phyloP scores from a whole-genome alignment of 1,139 yeast species.

The Candida freyschussii region DNA sequence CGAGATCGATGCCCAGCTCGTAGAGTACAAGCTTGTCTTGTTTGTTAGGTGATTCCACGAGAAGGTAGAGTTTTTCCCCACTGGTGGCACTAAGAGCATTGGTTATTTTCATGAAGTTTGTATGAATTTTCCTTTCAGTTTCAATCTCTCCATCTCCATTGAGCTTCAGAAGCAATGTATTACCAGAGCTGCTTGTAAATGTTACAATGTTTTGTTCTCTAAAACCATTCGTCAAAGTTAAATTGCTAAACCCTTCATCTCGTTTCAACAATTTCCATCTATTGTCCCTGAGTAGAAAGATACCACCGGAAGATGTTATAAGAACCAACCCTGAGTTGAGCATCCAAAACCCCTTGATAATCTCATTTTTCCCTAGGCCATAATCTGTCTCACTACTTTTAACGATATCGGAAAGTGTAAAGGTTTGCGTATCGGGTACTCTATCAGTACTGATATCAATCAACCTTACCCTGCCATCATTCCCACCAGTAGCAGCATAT shows the following conservation, averaged over 20 bases:
- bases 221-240: slow-evolving; percentile 49
- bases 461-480: slow-evolving; percentile 74
- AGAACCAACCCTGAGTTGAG: slow-evolving; percentile 42
- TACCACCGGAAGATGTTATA: slow-evolving; percentile 60
- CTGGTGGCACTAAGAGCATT: slow-evolving; percentile 41
- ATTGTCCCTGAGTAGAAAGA: slow-evolving; percentile 34
- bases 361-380: slow-evolving; percentile 43
- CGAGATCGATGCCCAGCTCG: slow-evolving; percentile 29
- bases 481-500: slow-evolving; percentile 76
- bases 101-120: slow-evolving; percentile 43
- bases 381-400: slow-evolving; percentile 26
- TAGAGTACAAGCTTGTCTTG: slow-evolving; percentile 49
- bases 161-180: slow-evolving; percentile 43
- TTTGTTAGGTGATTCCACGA: slow-evolving; percentile 69
- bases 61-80: slow-evolving; percentile 31
- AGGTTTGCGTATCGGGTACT: slow-evolving; percentile 26
- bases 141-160: slow-evolving; percentile 22
- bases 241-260: slow-evolving; percentile 38
- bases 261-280: slow-evolving; percentile 33
- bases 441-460: slow-evolving; percentile 43
- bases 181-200: slow-evolving; percentile 52
- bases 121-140: slow-evolving; percentile 14
- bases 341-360: slow-evolving; percentile 57
- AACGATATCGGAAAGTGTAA: slow-evolving; percentile 32
- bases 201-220: slow-evolving; percentile 36